Evolutionary conservation across 139 green algal species (phyloP).

Genomic region (Chlamydomonas sp.): DNA sequence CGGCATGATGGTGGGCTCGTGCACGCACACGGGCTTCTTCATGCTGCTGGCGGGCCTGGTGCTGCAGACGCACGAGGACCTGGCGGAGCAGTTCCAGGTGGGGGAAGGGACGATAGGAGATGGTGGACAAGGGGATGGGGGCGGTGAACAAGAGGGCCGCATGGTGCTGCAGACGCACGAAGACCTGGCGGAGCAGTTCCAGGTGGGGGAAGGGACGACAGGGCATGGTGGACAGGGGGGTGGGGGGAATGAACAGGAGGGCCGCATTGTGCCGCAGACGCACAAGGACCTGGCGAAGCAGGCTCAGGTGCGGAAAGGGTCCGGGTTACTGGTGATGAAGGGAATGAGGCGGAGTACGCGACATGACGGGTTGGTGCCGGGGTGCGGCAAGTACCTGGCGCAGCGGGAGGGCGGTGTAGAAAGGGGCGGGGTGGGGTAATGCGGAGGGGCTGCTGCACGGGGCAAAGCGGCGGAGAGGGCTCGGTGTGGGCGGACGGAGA

Average conservation of each 20-base stretch:
- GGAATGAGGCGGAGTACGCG: too few species aligned
- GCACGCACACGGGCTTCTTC: slow-evolving; percentile 36
- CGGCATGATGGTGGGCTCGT: slow-evolving; percentile 24
- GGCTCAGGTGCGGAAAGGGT: not conserved
- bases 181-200: not conserved
- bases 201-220: not conserved
- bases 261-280: not conserved
- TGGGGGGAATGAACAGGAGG: too few species aligned
- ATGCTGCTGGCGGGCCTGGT: slow-evolving; percentile 34
- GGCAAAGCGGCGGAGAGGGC: too few species aligned
- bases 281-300: not conserved
- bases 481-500: too few species aligned
- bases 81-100: not conserved
- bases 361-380: too few species aligned
- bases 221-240: not conserved
- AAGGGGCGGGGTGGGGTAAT: too few species aligned
- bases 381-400: too few species aligned
- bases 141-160: too few species aligned
- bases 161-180: not conserved
- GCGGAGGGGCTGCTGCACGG: too few species aligned
- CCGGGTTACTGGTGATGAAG: too few species aligned
- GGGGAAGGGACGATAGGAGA: not conserved
- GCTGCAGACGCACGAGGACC: slow-evolving; percentile 19
- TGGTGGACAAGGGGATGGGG: not conserved
- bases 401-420: too few species aligned